A percentile compares a stretch with the other conserved stretches of the same genome.
Evolutionary conservation across 139 green algal species (phyloP).

Genomic region (Axilococcus clingmanii): DNA sequence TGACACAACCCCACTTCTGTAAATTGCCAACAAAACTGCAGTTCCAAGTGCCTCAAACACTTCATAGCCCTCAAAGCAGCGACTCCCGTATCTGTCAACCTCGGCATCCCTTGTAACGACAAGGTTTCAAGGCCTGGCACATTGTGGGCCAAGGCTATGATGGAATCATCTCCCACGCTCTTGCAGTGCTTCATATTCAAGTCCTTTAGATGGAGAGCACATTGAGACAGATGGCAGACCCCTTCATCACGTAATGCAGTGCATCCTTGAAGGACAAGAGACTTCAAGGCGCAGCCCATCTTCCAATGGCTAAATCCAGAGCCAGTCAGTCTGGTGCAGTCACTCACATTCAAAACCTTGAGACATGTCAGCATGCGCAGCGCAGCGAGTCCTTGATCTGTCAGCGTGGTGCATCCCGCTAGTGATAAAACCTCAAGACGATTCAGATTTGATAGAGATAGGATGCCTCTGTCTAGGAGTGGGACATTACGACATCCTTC

Average conservation of each 20-base stretch:
- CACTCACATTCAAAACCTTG: constrained; percentile 16
- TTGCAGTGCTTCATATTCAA: constrained; percentile 40
- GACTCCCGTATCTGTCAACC: constrained; percentile 29
- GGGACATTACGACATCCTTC: constrained; percentile 15
- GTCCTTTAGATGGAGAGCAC: background rate
- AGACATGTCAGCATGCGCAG: constrained; percentile 21
- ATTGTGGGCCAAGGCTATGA: constrained; percentile 12
- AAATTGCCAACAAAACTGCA: constrained; percentile 37
- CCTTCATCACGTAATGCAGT: constrained; percentile 18
- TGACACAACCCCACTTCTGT: constrained; percentile 10
- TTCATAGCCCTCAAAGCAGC: constrained; percentile 6
- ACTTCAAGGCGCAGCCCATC: constrained; percentile 1
- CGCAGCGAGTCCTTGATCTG: constrained; percentile 20
- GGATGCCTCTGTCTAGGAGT: constrained; percentile 12
- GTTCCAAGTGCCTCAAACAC: constrained; percentile 24
- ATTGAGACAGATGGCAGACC: constrained; percentile 8
- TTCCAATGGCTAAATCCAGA: constrained; percentile 1
- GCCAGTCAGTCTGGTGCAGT: constrained; percentile 18
- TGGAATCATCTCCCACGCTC: constrained; percentile 19
- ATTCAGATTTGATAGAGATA: background rate
- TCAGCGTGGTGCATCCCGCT: constrained; percentile 28
- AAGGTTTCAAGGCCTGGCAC: background rate
- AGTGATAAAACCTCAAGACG: constrained; percentile 12
- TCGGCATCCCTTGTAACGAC: constrained; percentile 23
- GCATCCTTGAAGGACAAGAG: constrained; percentile 26